phyloP scores from a whole-genome alignment of 2,329 filamentous ascomycete genomes.

The Fusarium agapanthi region DNA sequence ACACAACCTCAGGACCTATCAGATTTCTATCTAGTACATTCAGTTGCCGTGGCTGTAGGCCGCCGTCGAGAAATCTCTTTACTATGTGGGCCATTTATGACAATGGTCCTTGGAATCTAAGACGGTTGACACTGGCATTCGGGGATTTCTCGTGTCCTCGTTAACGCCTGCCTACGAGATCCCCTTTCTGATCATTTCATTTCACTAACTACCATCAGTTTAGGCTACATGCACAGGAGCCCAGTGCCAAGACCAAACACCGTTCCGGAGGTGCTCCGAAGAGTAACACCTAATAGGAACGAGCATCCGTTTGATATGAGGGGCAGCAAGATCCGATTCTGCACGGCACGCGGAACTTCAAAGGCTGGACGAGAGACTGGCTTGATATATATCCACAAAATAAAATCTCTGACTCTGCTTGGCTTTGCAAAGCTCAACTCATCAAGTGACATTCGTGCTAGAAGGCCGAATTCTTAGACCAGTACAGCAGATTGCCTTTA shows the following conservation, averaged over 20 bases:
- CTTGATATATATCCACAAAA: background rate
- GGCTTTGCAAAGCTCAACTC: background rate
- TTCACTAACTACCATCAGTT: background rate
- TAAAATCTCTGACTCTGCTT: background rate
- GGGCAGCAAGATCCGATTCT: background rate
- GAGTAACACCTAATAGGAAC: background rate
- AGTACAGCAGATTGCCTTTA: background rate
- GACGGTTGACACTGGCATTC: background rate
- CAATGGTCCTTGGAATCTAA: background rate
- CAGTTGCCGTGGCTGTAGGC: background rate
- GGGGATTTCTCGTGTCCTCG: background rate
- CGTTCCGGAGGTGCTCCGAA: slow-evolving; percentile 13
- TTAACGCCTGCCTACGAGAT: background rate
- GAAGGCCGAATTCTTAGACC: background rate
- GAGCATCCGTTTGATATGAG: background rate
- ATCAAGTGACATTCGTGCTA: background rate
- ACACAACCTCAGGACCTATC: background rate
- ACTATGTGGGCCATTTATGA: background rate
- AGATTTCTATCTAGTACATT: background rate
- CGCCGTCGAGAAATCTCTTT: background rate
- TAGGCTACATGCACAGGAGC: background rate
- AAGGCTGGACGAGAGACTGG: background rate
- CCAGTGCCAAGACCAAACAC: background rate
- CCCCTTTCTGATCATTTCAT: background rate
- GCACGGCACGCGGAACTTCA: background rate